Base-by-base conservation (phyloP, 192 early-diverging fungal species). In the Backusella macrospora region DNA sequence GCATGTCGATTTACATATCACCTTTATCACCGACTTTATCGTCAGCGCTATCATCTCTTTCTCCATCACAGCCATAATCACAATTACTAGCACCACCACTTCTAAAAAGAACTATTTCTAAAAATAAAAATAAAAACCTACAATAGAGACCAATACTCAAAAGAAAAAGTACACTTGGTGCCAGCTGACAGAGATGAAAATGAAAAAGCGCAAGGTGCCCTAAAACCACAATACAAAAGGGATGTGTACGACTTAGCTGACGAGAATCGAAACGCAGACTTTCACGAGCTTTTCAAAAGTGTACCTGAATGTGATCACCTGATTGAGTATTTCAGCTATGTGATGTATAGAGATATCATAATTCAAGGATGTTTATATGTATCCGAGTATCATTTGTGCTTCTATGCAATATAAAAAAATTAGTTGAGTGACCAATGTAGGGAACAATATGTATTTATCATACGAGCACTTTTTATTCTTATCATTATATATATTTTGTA, bases 361-460 rank as follows among this genome's bases (percentile, higher is more conserved):
- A 86, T 92, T 8, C 95, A 96, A 59, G 95, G 95, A 13, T 82
- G 91, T 38, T 73, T 96, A 43, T 95, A 93, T 76, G 79, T 94
- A 76, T 95, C 94, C 4, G 85, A 92, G 70, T 85, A 85, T 76
- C 84, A 90, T 78, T 79, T 94, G 44, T 92, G 91, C 77, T 96
- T 96, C 70, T 88, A 94, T 81, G 89, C 91, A 45, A n/a, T n/a
- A n/a, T n/a, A n/a, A n/a, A n/a, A 94, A 93, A 71, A 93, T 96
- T 84, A 94, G 93, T 43, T 95, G 93, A 89, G 90, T 92, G 5
- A 93, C 91, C 26, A 92, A 85, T 73, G 87, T 85, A 85, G 76
- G 78, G 44, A 43, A 37, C 42, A 46, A 21, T n/a, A 38, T 5
- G 9, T 45, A 29, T 71, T 39, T 73, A 13, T 42, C 23, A 42